Percentiles rank a stretch among this genome's conserved stretches.
phyloP scores from a whole-genome alignment of 192 early-diverging fungal species.

The Podochytrium sp. region DNA sequence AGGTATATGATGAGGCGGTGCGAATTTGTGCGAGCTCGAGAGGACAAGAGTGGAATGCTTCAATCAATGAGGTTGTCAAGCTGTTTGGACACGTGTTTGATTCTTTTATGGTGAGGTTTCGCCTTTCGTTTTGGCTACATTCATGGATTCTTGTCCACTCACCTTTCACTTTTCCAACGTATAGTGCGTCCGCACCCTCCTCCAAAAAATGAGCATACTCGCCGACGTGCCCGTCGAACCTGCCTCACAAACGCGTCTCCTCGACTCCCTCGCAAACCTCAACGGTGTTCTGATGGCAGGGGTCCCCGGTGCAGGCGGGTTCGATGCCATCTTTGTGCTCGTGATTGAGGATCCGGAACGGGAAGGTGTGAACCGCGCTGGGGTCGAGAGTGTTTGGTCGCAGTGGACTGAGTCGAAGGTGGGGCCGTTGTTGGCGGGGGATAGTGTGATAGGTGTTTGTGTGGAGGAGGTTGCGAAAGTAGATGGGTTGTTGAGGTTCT shows the following conservation, averaged over 20 bases:
- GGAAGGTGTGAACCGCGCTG: neutral
- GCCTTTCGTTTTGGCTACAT: neutral
- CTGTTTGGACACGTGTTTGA: conserved; percentile 39
- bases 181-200: conserved; percentile 63
- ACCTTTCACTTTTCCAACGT: neutral
- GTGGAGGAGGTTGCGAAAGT: neutral
- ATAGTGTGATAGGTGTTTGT: conserved; percentile 56
- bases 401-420: conserved; percentile 79
- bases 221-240: conserved; percentile 92
- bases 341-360: conserved; percentile 18
- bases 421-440: conserved; percentile 75
- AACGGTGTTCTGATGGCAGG: conserved; percentile 91
- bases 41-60: neutral
- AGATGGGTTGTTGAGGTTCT: conserved; percentile 6
- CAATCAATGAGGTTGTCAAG: neutral
- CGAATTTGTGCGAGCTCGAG: conserved; percentile 41
- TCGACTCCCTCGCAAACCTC: conserved; percentile 79
- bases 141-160: neutral
- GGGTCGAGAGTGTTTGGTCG: conserved; percentile 43
- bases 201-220: conserved; percentile 73
- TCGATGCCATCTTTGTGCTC: conserved; percentile 95
- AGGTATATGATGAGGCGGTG: conserved; percentile 53
- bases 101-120: conserved; percentile 43
- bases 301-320: conserved; percentile 97
- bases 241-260: conserved; percentile 77